Conservation (phyloP, 768 basidiomycete genomes). For the Pleurotus salmoneostramineus region DNA sequence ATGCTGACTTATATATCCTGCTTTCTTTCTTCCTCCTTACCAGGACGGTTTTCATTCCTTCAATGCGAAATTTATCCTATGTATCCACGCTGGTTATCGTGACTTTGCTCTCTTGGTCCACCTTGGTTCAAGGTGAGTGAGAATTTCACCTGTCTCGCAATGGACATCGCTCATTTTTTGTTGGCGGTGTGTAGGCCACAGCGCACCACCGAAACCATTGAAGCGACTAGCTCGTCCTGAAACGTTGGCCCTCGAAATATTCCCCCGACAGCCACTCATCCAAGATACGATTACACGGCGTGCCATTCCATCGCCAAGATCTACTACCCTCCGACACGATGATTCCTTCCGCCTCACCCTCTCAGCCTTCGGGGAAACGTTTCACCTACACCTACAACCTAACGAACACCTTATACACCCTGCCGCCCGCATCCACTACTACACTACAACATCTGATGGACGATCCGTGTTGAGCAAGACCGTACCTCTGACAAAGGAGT, state of each 20-base stretch:
- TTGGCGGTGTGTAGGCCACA: constrained; percentile 34
- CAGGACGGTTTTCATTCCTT: constrained; percentile 14
- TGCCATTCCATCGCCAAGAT: constrained; percentile 28
- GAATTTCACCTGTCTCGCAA: not conserved
- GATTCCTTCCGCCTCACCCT: constrained; percentile 72
- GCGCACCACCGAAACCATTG: constrained; percentile 40
- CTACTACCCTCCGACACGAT: constrained; percentile 54
- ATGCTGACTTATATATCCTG: constrained; percentile 5
- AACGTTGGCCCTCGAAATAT: constrained; percentile 50
- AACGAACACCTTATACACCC: constrained; percentile 79
- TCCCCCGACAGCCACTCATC: constrained; percentile 36
- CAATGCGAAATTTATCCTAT: constrained; percentile 29
- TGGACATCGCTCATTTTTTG: constrained; percentile 4
- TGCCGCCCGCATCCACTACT: constrained; percentile 68
- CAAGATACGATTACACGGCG: constrained; percentile 22
- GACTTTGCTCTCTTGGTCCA: constrained; percentile 29
- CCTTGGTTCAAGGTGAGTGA: constrained; percentile 26
- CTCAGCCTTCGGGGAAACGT: constrained; percentile 60
- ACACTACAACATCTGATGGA: constrained; percentile 48
- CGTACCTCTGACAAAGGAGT: constrained; percentile 58
- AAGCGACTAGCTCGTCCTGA: constrained; percentile 47
- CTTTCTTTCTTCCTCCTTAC: constrained; percentile 3
- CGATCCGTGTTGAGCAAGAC: constrained; percentile 45
- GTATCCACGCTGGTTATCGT: constrained; percentile 44
- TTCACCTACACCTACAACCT: constrained; percentile 72